Evolutionary conservation across 495 filamentous ascomycete genomes (phyloP).

Genomic region (Beverwykella pulmonaria): DNA sequence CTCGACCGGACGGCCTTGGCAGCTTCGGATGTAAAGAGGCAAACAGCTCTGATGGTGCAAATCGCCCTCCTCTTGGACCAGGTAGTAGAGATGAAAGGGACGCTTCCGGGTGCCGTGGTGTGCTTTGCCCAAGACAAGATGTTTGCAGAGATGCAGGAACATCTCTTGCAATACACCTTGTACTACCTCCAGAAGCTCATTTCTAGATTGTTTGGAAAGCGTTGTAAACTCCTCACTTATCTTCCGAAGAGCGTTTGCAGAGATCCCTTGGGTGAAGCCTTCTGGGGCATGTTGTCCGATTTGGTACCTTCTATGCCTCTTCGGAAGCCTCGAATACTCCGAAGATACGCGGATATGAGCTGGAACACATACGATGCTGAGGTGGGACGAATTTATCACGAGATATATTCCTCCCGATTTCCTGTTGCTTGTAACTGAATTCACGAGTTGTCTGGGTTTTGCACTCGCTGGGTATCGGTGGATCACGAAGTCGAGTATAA

Average conservation of each 20-base stretch:
- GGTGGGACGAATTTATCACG: not conserved
- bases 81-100: conserved; percentile 15
- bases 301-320: conserved; percentile 6
- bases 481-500: too few species aligned
- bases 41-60: conserved; percentile 13
- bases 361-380: not conserved
- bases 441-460: too few species aligned
- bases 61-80: conserved; percentile 18
- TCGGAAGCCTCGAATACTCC: conserved; percentile 10
- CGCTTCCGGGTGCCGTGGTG: not conserved
- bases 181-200: conserved; percentile 13
- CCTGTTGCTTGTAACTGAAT: not conserved
- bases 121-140: conserved; percentile 10
- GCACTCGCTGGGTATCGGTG: too few species aligned
- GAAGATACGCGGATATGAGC: conserved; percentile 4
- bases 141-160: conserved; percentile 17
- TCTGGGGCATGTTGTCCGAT: conserved; percentile 15
- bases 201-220: conserved; percentile 8
- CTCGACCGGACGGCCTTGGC: conserved; percentile 5
- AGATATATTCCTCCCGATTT: not conserved
- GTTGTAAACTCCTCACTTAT: not conserved
- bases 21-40: not conserved
- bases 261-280: conserved; percentile 2
- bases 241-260: not conserved
- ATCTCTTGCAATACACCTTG: conserved; percentile 14